These are phyloP conservation scores for Ustilago sp. DNA, from an alignment of 1,284 basidiomycete genomes.

Conservation along the genomic window DNA sequence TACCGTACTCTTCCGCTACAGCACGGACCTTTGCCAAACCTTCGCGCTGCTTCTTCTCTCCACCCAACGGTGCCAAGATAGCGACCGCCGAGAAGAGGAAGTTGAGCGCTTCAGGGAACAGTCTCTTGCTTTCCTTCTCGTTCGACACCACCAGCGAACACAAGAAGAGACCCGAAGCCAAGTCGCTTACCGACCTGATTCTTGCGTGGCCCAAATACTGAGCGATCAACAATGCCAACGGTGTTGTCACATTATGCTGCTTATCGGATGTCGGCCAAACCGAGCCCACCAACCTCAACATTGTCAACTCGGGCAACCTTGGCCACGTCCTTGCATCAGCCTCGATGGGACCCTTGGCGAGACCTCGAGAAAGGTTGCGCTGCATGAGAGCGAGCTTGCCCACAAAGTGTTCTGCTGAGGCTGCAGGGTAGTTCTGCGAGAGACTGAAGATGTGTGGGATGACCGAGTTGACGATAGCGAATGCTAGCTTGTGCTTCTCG, in stretches of 20 bases:
- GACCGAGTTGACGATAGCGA: conserved; percentile 77
- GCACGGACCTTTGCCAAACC: conserved; percentile 45
- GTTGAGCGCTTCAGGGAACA: conserved; percentile 90
- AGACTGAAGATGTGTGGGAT: conserved; percentile 86
- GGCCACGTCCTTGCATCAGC: conserved; percentile 86
- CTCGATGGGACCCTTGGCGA: conserved; percentile 79
- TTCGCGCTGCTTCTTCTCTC: conserved; percentile 27
- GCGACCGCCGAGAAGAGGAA: conserved; percentile 80
- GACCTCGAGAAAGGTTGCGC: conserved; percentile 88
- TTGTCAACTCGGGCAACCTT: conserved; percentile 81
- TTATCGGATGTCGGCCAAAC: conserved; percentile 96
- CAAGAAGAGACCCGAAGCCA: conserved; percentile 88
- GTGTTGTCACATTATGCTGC: conserved; percentile 87
- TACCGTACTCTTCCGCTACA: conserved; percentile 58
- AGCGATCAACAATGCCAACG: conserved; percentile 86
- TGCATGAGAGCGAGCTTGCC: conserved; percentile 90
- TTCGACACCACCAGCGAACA: conserved; percentile 81
- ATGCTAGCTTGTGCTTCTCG: conserved; percentile 74
- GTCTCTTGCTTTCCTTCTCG: conserved; percentile 84
- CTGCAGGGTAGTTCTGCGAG: conserved; percentile 82
- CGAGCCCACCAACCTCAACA: conserved; percentile 83
- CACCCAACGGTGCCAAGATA: conserved; percentile 75
- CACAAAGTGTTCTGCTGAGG: conserved; percentile 82
- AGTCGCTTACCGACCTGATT: conserved; percentile 79
- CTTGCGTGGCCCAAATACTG: conserved; percentile 89